Evolutionary conservation across 441 rosid genomes (phyloP), one percentile per base, ranked within the genome.

Genomic region (Breynia disticha): DNA sequence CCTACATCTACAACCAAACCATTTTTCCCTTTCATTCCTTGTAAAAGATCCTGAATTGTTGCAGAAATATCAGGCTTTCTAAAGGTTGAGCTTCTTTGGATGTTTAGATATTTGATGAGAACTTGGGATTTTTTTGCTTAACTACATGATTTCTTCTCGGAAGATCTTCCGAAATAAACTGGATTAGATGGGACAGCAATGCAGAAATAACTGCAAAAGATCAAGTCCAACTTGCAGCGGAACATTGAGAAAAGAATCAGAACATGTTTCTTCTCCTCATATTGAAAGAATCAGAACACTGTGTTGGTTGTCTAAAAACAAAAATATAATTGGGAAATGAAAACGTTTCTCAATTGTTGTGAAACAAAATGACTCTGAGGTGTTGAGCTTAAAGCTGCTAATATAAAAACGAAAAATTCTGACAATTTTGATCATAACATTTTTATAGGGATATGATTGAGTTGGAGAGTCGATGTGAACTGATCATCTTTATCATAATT

Each of bases 71-170:
- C 95, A 21, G 97, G 97, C 67, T 70, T 85, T 59, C 96, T 65
- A 58, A 93, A 60, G 99, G 99, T 65, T 83, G 76, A 50, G 96
- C 76, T 65, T 86, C 96, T 3, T 86, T 90, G n/a, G 83, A 83
- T 42, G 70, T 2, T 28, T 28, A 28, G 35, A 28, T 4, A 28
- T 9, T 4, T 28, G 35, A 28, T 28, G 8, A 28, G 5, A 4
- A 4, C 35, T 28, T 9, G 0, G 35, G 5, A 28, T 28, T 1
- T 4, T 5, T 28, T 1, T 24, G 0, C 5, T 9, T 28, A 28
- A 28, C 35, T 28, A 28, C 7, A 68, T 17, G 83, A 86, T 69
- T 86, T 86, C 69, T 88, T 94, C 68, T 88, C 97, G 1, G 90
- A 83, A 17, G 94, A 89, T 75, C 89, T 80, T 68, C 86, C 98